Evolutionary conservation across 2,329 filamentous ascomycete species (phyloP), one percentile per base, ranked within the genome.

Genomic region (Claviceps digitariae): DNA sequence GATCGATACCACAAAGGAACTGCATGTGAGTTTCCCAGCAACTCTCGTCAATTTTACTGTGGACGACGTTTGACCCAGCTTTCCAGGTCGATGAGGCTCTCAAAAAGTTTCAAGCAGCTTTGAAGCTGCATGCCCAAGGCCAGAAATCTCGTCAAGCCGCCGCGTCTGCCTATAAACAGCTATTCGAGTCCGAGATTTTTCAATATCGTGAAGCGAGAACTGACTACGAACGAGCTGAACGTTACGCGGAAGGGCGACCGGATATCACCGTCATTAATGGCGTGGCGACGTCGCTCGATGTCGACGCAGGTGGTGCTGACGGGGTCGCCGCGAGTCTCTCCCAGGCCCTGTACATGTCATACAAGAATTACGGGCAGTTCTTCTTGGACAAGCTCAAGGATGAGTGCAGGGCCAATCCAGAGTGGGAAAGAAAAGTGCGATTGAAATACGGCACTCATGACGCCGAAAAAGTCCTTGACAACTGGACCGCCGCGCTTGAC

Each of bases 361-460:
- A 94, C 74, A 98, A 97, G 68, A 98, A 97, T 61, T 84, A 91
- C 69, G 93, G 90, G 44, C 88, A 97, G 63, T 96, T 95, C 64
- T 74, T 85, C 54, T 74, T 98, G n/a, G 91, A 98, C 52, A 68
- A 65, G 51, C 59, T 69, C 3, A 70, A 66, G 53, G 69, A 71
- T 21, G 53, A 58, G 36, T 54, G 50, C 5, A 53, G 53, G n/a
- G 65, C 73, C 71, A 54, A 79, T 85, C 59, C 82, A 75, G 60
- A 71, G 79, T 66, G 75, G 65, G 61, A 60, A 29, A 52, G 57
- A 1, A 61, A 62, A 43, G 27, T 50, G 8, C 62, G 60, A 36
- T 52, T 69, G 12, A 59, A 56, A 40, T 67, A 68, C 40, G 54
- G 60, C 20, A 59, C 59, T 27, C 66, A 68, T 25, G 58, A 62